Evolutionary conservation across 2,329 filamentous ascomycete species (phyloP), one percentile per base, ranked within the genome.

Genomic region (Tolypocladium cylindrosporum): DNA sequence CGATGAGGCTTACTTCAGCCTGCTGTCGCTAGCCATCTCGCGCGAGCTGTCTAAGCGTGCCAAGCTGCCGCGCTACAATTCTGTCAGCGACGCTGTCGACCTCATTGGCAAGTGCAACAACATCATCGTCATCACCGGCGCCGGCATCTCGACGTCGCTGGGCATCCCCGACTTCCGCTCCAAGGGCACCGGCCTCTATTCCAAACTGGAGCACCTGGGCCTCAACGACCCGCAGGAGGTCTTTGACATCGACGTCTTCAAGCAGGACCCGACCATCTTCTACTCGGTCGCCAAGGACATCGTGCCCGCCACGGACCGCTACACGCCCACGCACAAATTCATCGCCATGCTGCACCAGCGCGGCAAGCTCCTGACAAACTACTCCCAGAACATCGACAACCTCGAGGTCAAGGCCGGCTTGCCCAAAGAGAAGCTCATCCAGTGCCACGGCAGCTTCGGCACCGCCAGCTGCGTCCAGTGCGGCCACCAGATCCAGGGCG

Each of bases 361-460:
- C 71, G 86, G 84, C 63, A 96, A 96, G 72, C 82, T 99, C 8
- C 82, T 97, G 60, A 97, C 92, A 48, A 97, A 97, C 75, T 99
- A 97, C 76, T 96, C 94, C 0, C 94, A 99, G 71, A 99, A 99
- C 72, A 97, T 99, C 68, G 94, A 99, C 77, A 97, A 97, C 66
- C 85, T 97, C 55, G 93, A 99, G 72, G 83, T 86, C 61, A 86
- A 89, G 67, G 93, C 93, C 0, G 94, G 94, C 27, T 90, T 99
- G 60, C 74, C 79, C 27, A 81, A 84, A 1, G 86, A 90, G 40
- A 96, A 94, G 68, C 81, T 97, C 21, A 88, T 99, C 36, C 93
- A 99, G 73, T 97, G 94, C 70, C 94, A 99, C 70, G 94, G 94
- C 60, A 96, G 91, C 8, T 97, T 97, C 75, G 92, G 92, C 50